Evolutionary conservation across 306 rosid genomes (phyloP).

Genomic region (Inga leiocalycina): DNA sequence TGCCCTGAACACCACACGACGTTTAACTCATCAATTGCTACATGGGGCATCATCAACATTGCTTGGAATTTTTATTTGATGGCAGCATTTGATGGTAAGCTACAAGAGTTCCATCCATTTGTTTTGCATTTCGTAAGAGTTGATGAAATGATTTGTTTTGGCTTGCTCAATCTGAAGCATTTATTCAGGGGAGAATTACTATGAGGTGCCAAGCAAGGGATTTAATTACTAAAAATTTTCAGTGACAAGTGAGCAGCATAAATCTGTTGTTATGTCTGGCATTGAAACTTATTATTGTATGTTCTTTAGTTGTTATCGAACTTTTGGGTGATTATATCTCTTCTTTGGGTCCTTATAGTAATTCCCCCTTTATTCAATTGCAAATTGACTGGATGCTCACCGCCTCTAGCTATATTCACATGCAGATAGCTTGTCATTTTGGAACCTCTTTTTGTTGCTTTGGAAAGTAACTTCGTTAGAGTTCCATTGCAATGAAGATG

Average conservation of each 20-base stretch:
- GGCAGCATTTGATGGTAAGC: neutral
- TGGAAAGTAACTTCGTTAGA: neutral
- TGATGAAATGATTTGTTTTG: neutral
- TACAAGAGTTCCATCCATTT: neutral
- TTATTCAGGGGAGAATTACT: no score
- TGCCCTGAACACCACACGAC: slow-evolving; percentile 1
- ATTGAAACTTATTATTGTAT: no score
- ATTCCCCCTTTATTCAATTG: neutral
- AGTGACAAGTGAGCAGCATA: no score
- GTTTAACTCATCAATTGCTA: neutral
- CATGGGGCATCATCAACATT: neutral
- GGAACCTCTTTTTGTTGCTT: neutral
- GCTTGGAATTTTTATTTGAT: neutral
- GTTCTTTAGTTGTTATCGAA: no score
- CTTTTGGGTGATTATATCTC: no score
- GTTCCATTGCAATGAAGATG: neutral
- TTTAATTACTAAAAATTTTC: no score
- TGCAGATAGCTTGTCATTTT: neutral
- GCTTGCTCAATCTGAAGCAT: neutral
- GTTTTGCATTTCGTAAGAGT: neutral
- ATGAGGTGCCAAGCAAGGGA: no score
- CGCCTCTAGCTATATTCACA: neutral
- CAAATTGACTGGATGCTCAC: neutral
- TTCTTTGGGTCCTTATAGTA: no score
- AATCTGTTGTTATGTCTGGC: accelerated